Evolutionary conservation across 2,329 filamentous ascomycete species (phyloP), one percentile per base, ranked within the genome.

Genomic region (Ophiocordyceps sinensis): DNA sequence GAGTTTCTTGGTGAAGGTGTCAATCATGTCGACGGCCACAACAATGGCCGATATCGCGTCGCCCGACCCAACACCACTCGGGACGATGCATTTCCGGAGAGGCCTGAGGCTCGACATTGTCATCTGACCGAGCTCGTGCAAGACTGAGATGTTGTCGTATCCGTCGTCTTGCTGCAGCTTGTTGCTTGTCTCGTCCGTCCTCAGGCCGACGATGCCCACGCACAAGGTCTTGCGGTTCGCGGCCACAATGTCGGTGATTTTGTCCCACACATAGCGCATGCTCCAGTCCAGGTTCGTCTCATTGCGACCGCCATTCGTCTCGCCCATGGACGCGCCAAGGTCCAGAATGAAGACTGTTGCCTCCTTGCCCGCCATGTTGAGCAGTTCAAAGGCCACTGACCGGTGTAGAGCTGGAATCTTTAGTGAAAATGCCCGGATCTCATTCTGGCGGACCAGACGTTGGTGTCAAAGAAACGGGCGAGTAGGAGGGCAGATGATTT

Each of bases 211-310:
- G 2, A 95, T 81, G n/a, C 86, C 74, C 47, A 82, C 79, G 8
- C 77, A 78, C 63, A 79, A 75, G 2, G 75, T 79, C 55, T 76
- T 79, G 31, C 79, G 72, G 31, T 76, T 81, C 1, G 78, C 70
- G 5, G 79, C 75, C 11, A 80, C 79, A 4, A 78, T 79, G 54
- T 80, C 79, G 19, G 75, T 77, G 35, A 81, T 74, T 57, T 85
- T 91, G 68, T 96, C 89, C 88, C 89, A 98, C 39, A 96, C 75
- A 62, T 94, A 98, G 46, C 77, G 77, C 77, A 96, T 79, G 38
- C 78, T 76, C 77, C 82, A 98, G 45, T 95, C 85, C 15, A 98
- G 73, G 57, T 96, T 83, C 3, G 82, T 82, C 57, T 89, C 75
- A 17, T 67, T 57, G 49, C 91, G 78, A 23, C 82, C 85, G 63